Base-by-base conservation (phyloP, 805 yeast genomes). In the Phaffomyces antillensis region DNA sequence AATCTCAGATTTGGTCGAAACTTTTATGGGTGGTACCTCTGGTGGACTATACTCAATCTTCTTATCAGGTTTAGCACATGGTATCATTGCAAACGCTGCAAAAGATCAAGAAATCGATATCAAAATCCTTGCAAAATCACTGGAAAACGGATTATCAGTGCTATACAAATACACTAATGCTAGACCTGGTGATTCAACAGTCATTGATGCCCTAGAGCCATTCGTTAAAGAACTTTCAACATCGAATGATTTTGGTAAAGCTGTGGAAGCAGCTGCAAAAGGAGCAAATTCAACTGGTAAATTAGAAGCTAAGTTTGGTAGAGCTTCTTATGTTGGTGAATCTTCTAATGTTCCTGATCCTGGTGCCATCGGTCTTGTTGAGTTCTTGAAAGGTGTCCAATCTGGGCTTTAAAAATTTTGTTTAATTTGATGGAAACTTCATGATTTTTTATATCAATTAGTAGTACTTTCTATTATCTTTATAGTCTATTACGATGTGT, bases 21-120 rank as follows among this genome's bases (percentile, higher is more conserved):
- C 79, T 45, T 79, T 79, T n/a, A 91, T 91, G 97, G 98, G 97
- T 43, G 98, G 98, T 41, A 91, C 98, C 0, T 86, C 95, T 1
- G 98, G 98, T 43, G 97, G 96, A 1, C 65, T 90, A 34, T 90
- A 90, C 63, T 85, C 96, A 3, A 91, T 90, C 45, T 86, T 72
- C 65, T 70, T 91, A 49, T 79, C 95, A 32, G 87, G 95, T 1
- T 72, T 90, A 48, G 83, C 86, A 1, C 70, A 73, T 33, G 74
- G 76, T 10, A 64, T 80, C 26, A 66, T 62, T 33, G 37, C 59
- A 10, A 49, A 60, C 28, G 53, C 56, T 7, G 44, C 52, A 3
- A 60, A 60, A 35, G 60, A 54, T 10, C 62, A 68, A n/a, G 56
- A 65, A 16, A 46, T 60, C 11, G 49, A 52, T 24, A 20, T 58